Evolutionary conservation across 2,329 filamentous ascomycete genomes (phyloP), one percentile per base, ranked within the genome.

Genomic region (Dryadomyces quercus-mongolicae): DNA sequence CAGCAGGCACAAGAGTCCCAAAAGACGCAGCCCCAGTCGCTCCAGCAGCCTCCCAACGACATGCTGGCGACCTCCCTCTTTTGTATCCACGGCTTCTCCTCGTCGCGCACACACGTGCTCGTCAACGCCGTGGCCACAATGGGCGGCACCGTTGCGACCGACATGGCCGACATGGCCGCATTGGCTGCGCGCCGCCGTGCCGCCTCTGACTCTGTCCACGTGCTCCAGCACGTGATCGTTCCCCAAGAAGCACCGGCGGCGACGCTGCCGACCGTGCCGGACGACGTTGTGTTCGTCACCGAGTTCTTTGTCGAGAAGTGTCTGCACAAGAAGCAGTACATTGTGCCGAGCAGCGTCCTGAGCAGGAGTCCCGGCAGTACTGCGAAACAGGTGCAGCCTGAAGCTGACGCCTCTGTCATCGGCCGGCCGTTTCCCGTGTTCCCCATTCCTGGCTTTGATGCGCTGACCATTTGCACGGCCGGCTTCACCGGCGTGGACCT

Each of bases 271-370:
- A 34, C 47, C 1, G 59, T 68, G 4, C 67, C 67, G 5, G 66
- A 70, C 49, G 71, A 67, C 31, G 63, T 79, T 8, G 65, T 74
- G 51, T 65, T 78, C 46, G 82, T 95, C 36, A 97, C 90, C 12
- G 90, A 95, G 64, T 94, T 93, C 76, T 98, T 92, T 78, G 76
- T 98, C 52, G 93, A 98, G 69, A 81, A 82, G 49, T 97, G 92
- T 65, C 72, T 98, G 43, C 83, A 91, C 65, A 80, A 81, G 59
- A 93, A 88, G 67, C 72, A 70, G 25, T 79, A 92, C 61, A 74
- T 88, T 49, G 73, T 85, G 34, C 88, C 90, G 3, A 82, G 92
- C 65, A 75, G 86, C 44, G 76, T 93, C 31, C 89, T 12, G n/a
- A n/a, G 16, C 3, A 42, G 12, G 38, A 42, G 12, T n/a, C n/a